Percentiles rank a stretch among this genome's conserved stretches.
These are phyloP conservation scores for Pharus latifolius DNA, from an alignment of 176 grass and related monocot genomes.

Conservation along the genomic window DNA sequence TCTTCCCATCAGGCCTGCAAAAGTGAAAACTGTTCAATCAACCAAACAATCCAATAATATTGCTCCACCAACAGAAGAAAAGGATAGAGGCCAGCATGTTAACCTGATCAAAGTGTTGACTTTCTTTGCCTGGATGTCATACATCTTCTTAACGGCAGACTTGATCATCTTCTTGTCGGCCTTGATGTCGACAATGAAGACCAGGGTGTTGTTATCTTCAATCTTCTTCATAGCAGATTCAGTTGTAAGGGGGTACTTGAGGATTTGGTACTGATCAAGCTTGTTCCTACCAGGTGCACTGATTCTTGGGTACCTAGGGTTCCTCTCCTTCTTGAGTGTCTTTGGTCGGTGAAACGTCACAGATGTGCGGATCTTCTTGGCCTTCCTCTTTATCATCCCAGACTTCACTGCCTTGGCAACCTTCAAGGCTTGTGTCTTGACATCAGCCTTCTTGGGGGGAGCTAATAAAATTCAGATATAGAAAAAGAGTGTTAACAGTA, in stretches of 20 bases:
- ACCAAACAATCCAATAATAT: not conserved
- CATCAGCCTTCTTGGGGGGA: not conserved
- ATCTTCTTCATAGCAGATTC: constrained; percentile 45
- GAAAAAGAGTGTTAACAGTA: too few relatives aligned
- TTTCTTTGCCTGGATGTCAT: constrained; percentile 44
- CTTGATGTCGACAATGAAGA: constrained; percentile 41
- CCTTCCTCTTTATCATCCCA: not conserved
- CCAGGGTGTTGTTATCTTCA: constrained; percentile 40
- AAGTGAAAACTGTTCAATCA: not conserved
- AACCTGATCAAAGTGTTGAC: constrained; percentile 60
- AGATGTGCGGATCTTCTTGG: constrained; percentile 24
- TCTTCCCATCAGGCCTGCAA: constrained; percentile 51
- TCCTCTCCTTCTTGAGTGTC: constrained; percentile 14
- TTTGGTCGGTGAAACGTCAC: constrained; percentile 21
- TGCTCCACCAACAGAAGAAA: not conserved
- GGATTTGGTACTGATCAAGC: constrained; percentile 34
- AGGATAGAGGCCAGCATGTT: not conserved
- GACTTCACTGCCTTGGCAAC: constrained; percentile 2
- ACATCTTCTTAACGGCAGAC: constrained; percentile 44
- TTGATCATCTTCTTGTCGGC: constrained; percentile 43
- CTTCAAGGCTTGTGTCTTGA: constrained; percentile 16
- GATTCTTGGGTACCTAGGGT: constrained; percentile 18
- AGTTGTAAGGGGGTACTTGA: constrained; percentile 36
- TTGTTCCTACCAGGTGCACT: constrained; percentile 15
- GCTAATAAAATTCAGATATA: not conserved